Evolutionary conservation across 2,329 filamentous ascomycete species (phyloP).

Genomic region (Xylariaceae sp.): DNA sequence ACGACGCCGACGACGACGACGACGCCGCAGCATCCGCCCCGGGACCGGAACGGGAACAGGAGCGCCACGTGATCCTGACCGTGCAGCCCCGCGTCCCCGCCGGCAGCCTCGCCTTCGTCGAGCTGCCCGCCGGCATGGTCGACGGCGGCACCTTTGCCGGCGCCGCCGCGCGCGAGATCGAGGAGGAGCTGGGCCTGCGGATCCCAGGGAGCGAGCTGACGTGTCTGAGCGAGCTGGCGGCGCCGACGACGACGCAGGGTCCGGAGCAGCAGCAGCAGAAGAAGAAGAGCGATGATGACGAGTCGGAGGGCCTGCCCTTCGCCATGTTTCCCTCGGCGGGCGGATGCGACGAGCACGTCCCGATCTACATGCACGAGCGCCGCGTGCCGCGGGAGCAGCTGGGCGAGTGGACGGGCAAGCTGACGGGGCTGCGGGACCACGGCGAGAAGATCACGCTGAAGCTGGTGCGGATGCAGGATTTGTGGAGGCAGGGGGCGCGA

Average conservation of each 20-base stretch:
- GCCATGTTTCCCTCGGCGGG: conserved; percentile 56
- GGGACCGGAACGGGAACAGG: conserved; percentile 20
- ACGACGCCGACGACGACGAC: conserved; percentile 35
- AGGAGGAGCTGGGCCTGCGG: conserved; percentile 54
- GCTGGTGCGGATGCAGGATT: conserved; percentile 50
- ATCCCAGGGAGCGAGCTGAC: conserved; percentile 44
- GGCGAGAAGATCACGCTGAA: conserved; percentile 61
- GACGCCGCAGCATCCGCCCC: conserved; percentile 18
- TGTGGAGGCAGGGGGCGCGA: conserved; percentile 53
- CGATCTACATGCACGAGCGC: conserved; percentile 53
- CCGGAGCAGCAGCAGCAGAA: conserved; percentile 6
- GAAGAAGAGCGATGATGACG: conserved; percentile 18
- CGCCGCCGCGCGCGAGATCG: conserved; percentile 54
- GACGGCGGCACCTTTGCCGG: conserved; percentile 52
- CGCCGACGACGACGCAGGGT: conserved; percentile 11
- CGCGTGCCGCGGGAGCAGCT: conserved; percentile 46
- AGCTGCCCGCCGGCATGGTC: conserved; percentile 58
- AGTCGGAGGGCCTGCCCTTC: conserved; percentile 34
- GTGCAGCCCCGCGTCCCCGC: conserved; percentile 55
- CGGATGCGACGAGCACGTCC: conserved; percentile 57
- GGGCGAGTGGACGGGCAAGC: conserved; percentile 49
- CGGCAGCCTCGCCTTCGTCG: conserved; percentile 50
- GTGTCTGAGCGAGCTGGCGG: conserved; percentile 49
- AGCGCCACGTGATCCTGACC: conserved; percentile 55
- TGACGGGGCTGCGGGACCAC: conserved; percentile 53